Evolutionary conservation across 2,329 filamentous ascomycete genomes (phyloP).

Genomic region (Hortaea werneckii): DNA sequence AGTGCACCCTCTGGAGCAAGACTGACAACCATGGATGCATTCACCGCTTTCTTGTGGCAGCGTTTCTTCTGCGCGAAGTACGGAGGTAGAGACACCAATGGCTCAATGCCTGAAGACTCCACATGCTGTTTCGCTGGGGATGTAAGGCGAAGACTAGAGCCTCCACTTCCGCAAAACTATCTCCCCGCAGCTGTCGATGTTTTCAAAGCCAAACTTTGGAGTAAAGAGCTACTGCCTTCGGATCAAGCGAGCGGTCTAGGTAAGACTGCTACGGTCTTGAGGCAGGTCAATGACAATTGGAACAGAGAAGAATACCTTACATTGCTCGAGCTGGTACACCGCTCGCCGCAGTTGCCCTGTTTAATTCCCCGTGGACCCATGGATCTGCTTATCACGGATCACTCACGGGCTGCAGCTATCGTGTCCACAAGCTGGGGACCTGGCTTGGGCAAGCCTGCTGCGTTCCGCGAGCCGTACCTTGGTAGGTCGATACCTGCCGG

Average conservation of each 20-base stretch:
- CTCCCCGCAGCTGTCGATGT: conserved; percentile 4
- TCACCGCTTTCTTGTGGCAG: conserved; percentile 5
- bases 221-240: not conserved
- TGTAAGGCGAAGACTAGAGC: conserved; percentile 1
- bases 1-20: not conserved
- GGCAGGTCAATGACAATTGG: not conserved
- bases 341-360: conserved; percentile 1
- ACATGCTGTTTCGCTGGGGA: conserved; percentile 1
- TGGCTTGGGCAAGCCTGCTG: not conserved
- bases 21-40: conserved; percentile 1
- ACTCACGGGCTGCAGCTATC: conserved; percentile 1
- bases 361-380: conserved; percentile 5
- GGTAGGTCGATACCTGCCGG: conserved; percentile 1
- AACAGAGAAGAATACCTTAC: not conserved
- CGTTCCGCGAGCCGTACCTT: conserved; percentile 4
- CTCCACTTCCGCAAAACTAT: conserved; percentile 2
- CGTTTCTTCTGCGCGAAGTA: conserved; percentile 4
- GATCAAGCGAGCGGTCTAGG: not conserved
- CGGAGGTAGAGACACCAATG: not conserved
- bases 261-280: not conserved
- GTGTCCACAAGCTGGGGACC: conserved; percentile 2
- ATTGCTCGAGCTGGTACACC: not conserved
- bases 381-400: conserved; percentile 5
- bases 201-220: not conserved
- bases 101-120: not conserved